Conservation (phyloP, 1,284 basidiomycete species). For the Malassezia nana region DNA sequence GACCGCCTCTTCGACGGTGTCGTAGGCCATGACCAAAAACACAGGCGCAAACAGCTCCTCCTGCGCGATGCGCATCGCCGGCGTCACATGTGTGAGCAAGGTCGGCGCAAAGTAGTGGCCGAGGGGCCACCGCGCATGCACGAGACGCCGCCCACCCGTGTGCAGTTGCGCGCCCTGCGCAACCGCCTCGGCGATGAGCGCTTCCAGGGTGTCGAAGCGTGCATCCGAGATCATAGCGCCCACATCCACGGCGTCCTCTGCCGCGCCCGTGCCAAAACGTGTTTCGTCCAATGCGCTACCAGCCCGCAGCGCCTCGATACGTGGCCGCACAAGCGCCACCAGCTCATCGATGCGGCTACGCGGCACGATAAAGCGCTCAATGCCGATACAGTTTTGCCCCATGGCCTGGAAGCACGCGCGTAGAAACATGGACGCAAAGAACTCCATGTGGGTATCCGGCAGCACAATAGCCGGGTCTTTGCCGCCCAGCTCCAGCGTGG, state of each 20-base stretch:
- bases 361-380: constrained; percentile 83
- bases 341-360: constrained; percentile 58
- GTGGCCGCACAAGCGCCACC: constrained; percentile 19
- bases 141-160: constrained; percentile 59
- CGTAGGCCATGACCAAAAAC: constrained; percentile 38
- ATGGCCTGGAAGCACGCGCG: constrained; percentile 58
- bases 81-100: constrained; percentile 69
- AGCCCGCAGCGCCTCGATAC: constrained; percentile 27
- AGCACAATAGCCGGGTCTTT: constrained; percentile 55
- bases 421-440: constrained; percentile 51
- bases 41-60: constrained; percentile 42
- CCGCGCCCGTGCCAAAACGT: constrained; percentile 16
- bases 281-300: constrained; percentile 41
- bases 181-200: constrained; percentile 63
- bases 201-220: constrained; percentile 61
- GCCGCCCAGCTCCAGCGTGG: constrained; percentile 75
- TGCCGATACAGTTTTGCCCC: constrained; percentile 85
- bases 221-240: constrained; percentile 69
- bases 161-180: constrained; percentile 62
- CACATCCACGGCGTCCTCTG: constrained; percentile 53
- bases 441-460: constrained; percentile 50
- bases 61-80: constrained; percentile 39
- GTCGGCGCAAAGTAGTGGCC: constrained; percentile 78
- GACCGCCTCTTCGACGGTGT: constrained; percentile 66
- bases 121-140: constrained; percentile 57